Base-by-base conservation (phyloP, 2,329 filamentous ascomycete genomes). In the Phyllosticta citrichinensis region DNA sequence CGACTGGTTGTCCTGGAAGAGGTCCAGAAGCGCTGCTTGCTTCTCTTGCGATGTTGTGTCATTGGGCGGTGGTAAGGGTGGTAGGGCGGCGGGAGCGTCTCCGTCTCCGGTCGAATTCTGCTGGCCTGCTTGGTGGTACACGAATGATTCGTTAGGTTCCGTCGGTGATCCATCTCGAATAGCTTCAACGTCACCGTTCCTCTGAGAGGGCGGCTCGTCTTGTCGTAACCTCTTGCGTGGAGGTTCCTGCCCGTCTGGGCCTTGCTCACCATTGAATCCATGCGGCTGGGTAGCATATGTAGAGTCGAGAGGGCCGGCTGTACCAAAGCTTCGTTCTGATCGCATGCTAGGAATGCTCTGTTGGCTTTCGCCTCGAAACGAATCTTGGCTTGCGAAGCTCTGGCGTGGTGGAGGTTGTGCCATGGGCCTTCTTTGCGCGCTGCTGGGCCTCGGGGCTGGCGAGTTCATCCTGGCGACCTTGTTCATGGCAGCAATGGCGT, bases 401-500 rank as follows among this genome's bases (percentile, higher is more conserved):
- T 87, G 87, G 65, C 89, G 86, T 72, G 86, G 86, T 2, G 87
- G 88, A 67, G 89, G 86, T 61, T 88, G 83, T 69, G 85, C 86
- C 66, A 89, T 88, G 0, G 87, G 83, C 52, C 86, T 81, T 24
- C 85, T 82, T 2, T 84, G 84, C 9, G 85, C 85, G 66, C 83
- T 85, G 33, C 75, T 75, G 19, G 79, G 78, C 55, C 88, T 80
- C 4, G 88, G 88, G 8, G 83, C 87, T 1, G 92, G 91, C 2
- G 92, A 96, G 71, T 97, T 92, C 68, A 97, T 88, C 12, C 93
- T 84, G 17, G 94, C 93, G 25, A 78, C 78, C 77, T 97, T 97
- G 82, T 90, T 97, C 74, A 99, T 95, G 62, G 94, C 93, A 64
- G 91, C 92, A 61, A 99, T 89, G 27, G 94, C 94, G 68, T 91